Conservation (phyloP, 495 filamentous ascomycete species). For the Talaromyces trachyspermus region DNA sequence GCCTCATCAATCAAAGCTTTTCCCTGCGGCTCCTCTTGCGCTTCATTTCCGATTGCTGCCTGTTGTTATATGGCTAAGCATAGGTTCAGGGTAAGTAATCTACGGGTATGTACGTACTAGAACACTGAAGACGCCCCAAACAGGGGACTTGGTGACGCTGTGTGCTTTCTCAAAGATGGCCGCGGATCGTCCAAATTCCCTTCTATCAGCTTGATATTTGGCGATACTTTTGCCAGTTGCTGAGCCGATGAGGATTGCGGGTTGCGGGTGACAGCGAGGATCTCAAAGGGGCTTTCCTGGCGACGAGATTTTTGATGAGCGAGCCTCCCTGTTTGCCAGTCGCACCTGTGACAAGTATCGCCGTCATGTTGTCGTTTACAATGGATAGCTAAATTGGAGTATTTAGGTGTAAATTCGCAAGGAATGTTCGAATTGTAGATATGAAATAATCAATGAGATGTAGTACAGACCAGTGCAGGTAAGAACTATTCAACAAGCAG, state of each 20-base stretch:
- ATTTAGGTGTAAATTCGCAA: too few species aligned
- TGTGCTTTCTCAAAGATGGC: conserved; percentile 46
- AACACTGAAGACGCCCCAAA: conserved; percentile 48
- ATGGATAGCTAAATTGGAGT: too few species aligned
- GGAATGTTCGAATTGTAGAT: too few species aligned
- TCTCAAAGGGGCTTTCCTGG: conserved; percentile 40
- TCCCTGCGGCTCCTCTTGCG: conserved; percentile 54
- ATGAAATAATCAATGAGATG: too few species aligned
- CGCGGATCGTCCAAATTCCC: conserved; percentile 47
- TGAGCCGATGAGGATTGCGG: conserved; percentile 44
- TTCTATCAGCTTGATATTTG: conserved; percentile 47
- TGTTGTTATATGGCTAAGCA: conserved; percentile 22
- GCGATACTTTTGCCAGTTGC: conserved; percentile 35
- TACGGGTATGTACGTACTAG: conserved; percentile 33
- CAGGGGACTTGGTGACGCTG: conserved; percentile 27
- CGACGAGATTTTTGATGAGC: conserved; percentile 50
- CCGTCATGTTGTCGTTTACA: too few species aligned
- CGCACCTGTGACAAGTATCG: conserved; percentile 60
- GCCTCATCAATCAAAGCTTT: conserved; percentile 52
- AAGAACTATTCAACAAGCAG: too few species aligned
- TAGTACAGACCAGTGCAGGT: too few species aligned
- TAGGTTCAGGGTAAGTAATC: too few species aligned
- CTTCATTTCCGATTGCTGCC: conserved; percentile 37
- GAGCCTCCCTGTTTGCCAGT: conserved; percentile 67
- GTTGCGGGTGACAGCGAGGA: conserved; percentile 65